Conservation (phyloP, 345 rosid genomes). For the Heritiera littoralis region DNA sequence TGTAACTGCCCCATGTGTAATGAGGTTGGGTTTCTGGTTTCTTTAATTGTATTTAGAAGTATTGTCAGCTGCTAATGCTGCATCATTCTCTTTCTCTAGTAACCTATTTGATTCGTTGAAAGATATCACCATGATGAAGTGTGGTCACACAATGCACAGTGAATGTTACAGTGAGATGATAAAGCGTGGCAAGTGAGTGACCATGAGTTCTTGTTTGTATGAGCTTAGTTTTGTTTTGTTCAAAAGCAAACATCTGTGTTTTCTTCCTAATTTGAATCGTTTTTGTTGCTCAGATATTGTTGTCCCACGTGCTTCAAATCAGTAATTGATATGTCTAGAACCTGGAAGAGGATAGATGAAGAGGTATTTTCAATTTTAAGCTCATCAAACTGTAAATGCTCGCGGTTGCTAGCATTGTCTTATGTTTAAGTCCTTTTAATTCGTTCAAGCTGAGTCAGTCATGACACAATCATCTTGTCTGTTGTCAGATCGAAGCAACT, state of each 20-base stretch:
- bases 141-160: conserved; percentile 95
- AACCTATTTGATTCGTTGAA: conserved; percentile 87
- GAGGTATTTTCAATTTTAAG: conserved; percentile 55
- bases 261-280: background rate
- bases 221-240: background rate
- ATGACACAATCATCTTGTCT: background rate
- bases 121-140: conserved; percentile 88
- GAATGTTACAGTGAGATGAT: conserved; percentile 87
- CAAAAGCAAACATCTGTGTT: background rate
- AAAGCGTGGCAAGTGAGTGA: conserved; percentile 73
- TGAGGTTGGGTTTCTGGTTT: conserved; percentile 53
- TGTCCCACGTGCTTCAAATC: conserved; percentile 96
- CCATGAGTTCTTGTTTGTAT: background rate
- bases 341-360: conserved; percentile 86
- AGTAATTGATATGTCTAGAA: conserved; percentile 82
- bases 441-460: background rate
- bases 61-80: conserved; percentile 9
- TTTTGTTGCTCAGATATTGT: conserved; percentile 49
- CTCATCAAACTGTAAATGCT: background rate
- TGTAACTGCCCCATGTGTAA: conserved; percentile 97
- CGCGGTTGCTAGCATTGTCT: too few relatives aligned
- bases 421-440: too few relatives aligned
- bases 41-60: background rate
- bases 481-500: conserved; percentile 74
- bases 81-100: conserved; percentile 44